These are phyloP conservation scores for Rutstroemia sp. DNA, from an alignment of 2,329 filamentous ascomycete genomes.

Conservation along the genomic window DNA sequence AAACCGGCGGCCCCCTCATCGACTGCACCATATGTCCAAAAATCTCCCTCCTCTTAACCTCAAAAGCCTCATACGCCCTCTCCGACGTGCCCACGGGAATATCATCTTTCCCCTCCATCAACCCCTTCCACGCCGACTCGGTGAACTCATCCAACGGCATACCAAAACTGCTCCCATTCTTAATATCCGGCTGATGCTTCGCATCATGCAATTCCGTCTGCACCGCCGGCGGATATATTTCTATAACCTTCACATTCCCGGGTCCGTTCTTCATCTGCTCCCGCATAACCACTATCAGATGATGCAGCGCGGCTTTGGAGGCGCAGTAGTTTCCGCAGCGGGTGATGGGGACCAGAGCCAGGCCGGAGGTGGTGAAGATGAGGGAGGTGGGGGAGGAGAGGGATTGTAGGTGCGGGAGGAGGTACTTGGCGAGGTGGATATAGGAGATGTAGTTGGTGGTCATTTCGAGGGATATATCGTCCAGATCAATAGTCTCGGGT, in stretches of 20 bases:
- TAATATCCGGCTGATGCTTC: slow-evolving; percentile 35
- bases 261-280: slow-evolving; percentile 33
- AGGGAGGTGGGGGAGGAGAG: slow-evolving; percentile 6
- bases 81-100: slow-evolving; percentile 16
- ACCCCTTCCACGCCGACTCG: slow-evolving; percentile 27
- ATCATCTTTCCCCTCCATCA: slow-evolving; percentile 15
- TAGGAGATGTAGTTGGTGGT: slow-evolving; percentile 37
- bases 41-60: not conserved
- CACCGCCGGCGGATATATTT: slow-evolving; percentile 33
- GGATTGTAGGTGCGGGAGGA: slow-evolving; percentile 27
- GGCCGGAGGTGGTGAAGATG: slow-evolving; percentile 18
- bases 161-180: slow-evolving; percentile 36
- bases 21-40: not conserved
- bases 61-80: not conserved
- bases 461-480: slow-evolving; percentile 32
- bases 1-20: not conserved
- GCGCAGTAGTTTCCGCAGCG: slow-evolving; percentile 32
- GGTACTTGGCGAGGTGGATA: slow-evolving; percentile 33
- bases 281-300: slow-evolving; percentile 35
- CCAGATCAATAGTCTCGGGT: slow-evolving; percentile 13
- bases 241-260: slow-evolving; percentile 33
- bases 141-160: slow-evolving; percentile 42
- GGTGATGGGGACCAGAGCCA: slow-evolving; percentile 16
- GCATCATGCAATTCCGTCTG: slow-evolving; percentile 39
- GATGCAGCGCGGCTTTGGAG: slow-evolving; percentile 38